Evolutionary conservation across 2,329 filamentous ascomycete species (phyloP), one percentile per base, ranked within the genome.

Genomic region (Microthyrium microscopicum): DNA sequence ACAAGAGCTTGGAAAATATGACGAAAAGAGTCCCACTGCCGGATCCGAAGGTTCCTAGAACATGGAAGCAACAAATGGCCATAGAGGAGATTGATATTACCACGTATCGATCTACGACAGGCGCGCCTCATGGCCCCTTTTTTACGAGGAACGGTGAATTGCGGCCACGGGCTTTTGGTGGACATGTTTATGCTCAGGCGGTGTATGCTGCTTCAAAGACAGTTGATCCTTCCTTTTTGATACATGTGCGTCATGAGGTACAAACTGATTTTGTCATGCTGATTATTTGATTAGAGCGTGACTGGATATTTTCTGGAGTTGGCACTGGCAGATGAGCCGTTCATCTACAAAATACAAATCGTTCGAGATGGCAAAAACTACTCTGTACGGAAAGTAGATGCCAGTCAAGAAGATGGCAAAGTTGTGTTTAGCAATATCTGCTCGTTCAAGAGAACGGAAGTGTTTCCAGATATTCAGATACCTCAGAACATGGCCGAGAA

Each of bases 181-280:
- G 34, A 9, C 34, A 36, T 13, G 34, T 36, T 7, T 36, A 36
- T 36, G 34, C 34, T n/a, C 34, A 36, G 12, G 34, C 34, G 12
- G 34, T 20, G 8, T 36, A 36, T 26, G 34, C 34, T 4, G 27
- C 27, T 9, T 20, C 25, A 18, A 36, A 36, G 17, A 36, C 34
- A 18, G 34, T 36, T 6, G 19, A 19, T 4, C 12, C 4, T 3
- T 26, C 17, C 7, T 31, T 36, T n/a, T 25, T 36, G 5, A 31
- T 36, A 18, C 34, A 36, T 20, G 34, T 31, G 4, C 20, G 34
- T 29, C 7, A 16, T 7, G 15, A 16, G 26, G 15, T 29, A 9
- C 12, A 9, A 19, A 19, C 24, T 29, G 2, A 4, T 33, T 24
- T 20, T 35, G 19, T 27, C 17, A 2, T 35, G 15, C 16, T 13